A percentile compares a stretch with the other conserved stretches of the same genome.
Evolutionary conservation across 83 land plant species (phyloP).

Genomic region (Isoetes engelmannii): DNA sequence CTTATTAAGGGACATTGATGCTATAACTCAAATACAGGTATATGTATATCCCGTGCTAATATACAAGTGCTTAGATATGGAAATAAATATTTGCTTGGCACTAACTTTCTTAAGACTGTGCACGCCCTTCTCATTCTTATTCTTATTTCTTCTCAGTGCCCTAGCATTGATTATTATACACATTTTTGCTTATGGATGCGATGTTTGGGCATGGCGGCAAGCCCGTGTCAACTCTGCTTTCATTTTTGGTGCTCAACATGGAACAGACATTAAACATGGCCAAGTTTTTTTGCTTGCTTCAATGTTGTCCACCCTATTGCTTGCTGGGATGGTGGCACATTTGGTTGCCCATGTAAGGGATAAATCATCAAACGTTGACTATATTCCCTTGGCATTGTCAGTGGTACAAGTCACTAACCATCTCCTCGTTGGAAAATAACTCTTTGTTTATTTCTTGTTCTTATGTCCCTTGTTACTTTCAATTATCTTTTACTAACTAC

Average conservation of each 20-base stretch:
- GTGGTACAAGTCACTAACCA: no score
- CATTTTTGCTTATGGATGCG: not conserved
- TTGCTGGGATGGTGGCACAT: conserved; percentile 8
- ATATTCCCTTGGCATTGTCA: not conserved
- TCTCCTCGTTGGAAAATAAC: no score
- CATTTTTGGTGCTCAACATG: conserved; percentile 2
- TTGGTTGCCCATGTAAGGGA: not conserved
- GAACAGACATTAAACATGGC: not conserved
- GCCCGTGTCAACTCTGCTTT: conserved; percentile 1
- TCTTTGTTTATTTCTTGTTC: no score
- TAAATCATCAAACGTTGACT: not conserved
- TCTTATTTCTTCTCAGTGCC: not conserved
- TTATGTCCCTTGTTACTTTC: no score
- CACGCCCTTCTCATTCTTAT: no score
- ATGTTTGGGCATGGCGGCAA: conserved; percentile 1
- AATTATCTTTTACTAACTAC: no score
- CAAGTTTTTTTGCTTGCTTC: not conserved
- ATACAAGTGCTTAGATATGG: not conserved
- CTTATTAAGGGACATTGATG: not conserved
- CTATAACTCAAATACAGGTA: not conserved
- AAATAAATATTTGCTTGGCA: not conserved
- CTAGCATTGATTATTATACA: conserved; percentile 3
- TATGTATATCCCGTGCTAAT: not conserved
- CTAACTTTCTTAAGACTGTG: not conserved
- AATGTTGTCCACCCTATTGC: not conserved